These are phyloP conservation scores for Ganoderma boninense DNA, from an alignment of 1,284 basidiomycete species.

Conservation along the genomic window DNA sequence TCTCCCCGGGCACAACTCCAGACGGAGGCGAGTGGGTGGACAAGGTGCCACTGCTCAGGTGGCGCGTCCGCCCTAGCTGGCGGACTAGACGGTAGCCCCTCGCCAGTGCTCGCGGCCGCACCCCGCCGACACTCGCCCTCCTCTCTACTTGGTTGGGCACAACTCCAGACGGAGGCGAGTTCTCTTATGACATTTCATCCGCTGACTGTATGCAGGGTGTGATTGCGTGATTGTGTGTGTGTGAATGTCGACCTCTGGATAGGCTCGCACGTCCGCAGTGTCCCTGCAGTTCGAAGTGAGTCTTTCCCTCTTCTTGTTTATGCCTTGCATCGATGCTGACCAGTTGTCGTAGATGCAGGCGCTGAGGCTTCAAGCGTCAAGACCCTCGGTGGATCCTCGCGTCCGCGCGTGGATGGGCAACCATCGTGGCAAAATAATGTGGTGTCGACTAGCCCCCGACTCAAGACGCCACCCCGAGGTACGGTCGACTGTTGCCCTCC, in stretches of 20 bases:
- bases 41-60: no score
- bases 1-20: no score
- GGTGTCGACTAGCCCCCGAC: constrained; percentile 19
- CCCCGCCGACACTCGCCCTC: neutral
- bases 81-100: neutral
- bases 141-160: neutral
- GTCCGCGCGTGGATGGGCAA: neutral
- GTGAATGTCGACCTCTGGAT: neutral
- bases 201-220: neutral
- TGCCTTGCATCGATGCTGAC: neutral
- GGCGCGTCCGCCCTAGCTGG: neutral
- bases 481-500: no score
- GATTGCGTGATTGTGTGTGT: no score
- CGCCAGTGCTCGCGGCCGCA: neutral
- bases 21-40: no score
- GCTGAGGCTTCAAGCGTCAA: no score
- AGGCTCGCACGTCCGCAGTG: neutral
- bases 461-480: no score
- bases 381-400: neutral
- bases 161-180: neutral
- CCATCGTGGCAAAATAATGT: neutral
- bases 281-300: neutral
- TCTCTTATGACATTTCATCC: neutral
- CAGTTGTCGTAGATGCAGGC: no score
- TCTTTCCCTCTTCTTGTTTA: neutral